Percentiles rank a stretch among this genome's conserved stretches.
phyloP scores from a whole-genome alignment of 176 grass and related monocot genomes.

The Hyparrhenia diplandra region DNA sequence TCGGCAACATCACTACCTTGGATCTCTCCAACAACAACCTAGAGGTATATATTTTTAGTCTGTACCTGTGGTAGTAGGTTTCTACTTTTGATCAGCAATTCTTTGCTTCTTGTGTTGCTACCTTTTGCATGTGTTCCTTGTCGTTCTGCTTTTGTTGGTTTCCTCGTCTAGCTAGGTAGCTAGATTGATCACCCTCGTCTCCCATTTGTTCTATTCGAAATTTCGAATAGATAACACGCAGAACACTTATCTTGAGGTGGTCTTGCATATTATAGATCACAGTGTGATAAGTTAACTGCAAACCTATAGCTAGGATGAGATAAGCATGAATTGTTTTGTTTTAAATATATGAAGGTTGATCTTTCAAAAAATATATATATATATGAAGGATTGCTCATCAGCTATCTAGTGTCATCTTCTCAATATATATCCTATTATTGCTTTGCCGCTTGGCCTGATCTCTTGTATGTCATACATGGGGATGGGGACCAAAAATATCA shows the following conservation, averaged over 20 bases:
- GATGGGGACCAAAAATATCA: not conserved
- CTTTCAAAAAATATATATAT: conserved; percentile 29
- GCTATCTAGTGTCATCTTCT: not conserved
- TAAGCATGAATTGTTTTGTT: conserved; percentile 18
- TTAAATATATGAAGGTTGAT: conserved; percentile 23
- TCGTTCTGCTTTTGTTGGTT: not conserved
- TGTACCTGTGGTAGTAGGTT: not conserved
- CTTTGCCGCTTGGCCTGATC: not conserved
- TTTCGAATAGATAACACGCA: conserved; percentile 27
- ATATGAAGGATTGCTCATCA: not conserved
- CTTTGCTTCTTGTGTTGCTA: not conserved
- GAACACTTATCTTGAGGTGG: conserved; percentile 20
- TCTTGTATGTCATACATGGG: not conserved
- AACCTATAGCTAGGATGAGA: not conserved
- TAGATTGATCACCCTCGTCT: not conserved
- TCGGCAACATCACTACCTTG: conserved; percentile 66
- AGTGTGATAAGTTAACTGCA: conserved; percentile 33
- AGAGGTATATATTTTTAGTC: conserved; percentile 27
- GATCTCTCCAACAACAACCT: conserved; percentile 98
- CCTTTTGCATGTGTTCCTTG: not conserved
- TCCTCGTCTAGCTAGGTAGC: not conserved
- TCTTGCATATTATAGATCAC: not conserved
- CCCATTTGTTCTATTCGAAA: not conserved
- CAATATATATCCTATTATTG: not conserved
- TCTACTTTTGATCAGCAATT: conserved; percentile 5